Base-by-base conservation (phyloP, 2,329 filamentous ascomycete species). In the Colletotrichum camelliae region DNA sequence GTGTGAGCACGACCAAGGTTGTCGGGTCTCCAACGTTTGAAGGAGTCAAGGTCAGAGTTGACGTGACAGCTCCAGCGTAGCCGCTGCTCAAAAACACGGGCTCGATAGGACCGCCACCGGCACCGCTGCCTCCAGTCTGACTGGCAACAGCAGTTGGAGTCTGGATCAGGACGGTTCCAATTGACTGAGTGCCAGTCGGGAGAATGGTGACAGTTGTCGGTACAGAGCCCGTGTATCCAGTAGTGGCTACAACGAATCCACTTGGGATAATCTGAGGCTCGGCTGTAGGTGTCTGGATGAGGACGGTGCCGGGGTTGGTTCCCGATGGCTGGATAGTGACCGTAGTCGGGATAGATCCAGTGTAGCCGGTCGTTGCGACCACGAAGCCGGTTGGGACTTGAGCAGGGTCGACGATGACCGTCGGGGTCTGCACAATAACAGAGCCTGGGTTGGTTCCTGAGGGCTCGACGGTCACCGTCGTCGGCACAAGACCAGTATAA, bases 1-100 rank as follows among this genome's bases (percentile, higher is more conserved):
- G 74, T 10, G 70, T 73, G 9, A 76, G 64, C 5, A 76, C 35
- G 12, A 76, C 70, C 70, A 73, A n/a, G 4, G 74, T 76, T 12
- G 70, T 64, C 18, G 74, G 70, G 7, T 76, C 70, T 27, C 74
- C 74, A 5, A 35, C 39, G 8, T 35, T 21, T 1, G 74, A 58
- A 29, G 74, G 74, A 9, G 64, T 69, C 4, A 76, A 35, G 3
- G 74, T 76, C 2, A 76, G 70, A 6, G 74, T 76, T 5, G 74
- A 73, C 7, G 58, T 69, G 7, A 57, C 70, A 31, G 74, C 69
- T 29, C 74, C 74, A 21, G 58, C 43, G 24, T 58, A 74, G 4
- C 70, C 70, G 15, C 74, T 76, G 35, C 52, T 68, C 13, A 76
- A 8, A 18, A 76, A 16, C 10, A 76, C 64, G 15, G 15, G 58